phyloP scores from a whole-genome alignment of 352 stramenopile species.

The Pythium aphanidermatum region DNA sequence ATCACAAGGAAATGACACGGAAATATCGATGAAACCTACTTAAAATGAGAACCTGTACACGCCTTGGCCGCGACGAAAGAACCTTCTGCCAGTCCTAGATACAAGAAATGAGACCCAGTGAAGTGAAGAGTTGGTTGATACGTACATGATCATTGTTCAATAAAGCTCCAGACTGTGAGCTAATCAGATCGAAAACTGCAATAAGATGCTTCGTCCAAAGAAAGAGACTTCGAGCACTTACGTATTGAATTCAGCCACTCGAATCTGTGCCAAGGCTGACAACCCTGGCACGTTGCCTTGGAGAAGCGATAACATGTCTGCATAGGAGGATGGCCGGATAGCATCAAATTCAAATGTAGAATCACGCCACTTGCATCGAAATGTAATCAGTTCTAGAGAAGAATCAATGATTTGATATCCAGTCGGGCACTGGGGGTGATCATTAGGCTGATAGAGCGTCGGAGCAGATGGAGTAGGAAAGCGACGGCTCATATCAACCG shows the following conservation, averaged over 20 bases:
- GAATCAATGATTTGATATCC: no score
- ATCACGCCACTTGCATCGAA: conserved; percentile 66
- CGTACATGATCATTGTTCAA: conserved; percentile 7
- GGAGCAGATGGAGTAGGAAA: conserved; percentile 28
- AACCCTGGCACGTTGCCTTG: conserved; percentile 33
- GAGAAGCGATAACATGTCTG: conserved; percentile 30
- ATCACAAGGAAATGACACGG: no score
- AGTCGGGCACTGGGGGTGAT: no score
- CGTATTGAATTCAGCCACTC: conserved; percentile 20
- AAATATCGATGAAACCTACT: no score
- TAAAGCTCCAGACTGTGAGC: background rate
- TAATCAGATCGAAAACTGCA: conserved; percentile 1
- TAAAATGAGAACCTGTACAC: no score
- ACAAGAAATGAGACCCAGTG: no score
- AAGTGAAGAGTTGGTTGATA: no score
- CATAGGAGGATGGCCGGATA: conserved; percentile 18
- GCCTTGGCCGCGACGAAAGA: no score
- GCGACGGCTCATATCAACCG: background rate
- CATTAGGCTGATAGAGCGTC: no score
- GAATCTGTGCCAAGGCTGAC: background rate
- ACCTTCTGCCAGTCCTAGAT: no score
- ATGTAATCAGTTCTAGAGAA: conserved; percentile 24
- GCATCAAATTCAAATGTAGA: conserved; percentile 38
- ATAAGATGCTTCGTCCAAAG: background rate
- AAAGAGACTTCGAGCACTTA: background rate